Base-by-base conservation (phyloP, 2,329 filamentous ascomycete species). In the Massarina eburnea region DNA sequence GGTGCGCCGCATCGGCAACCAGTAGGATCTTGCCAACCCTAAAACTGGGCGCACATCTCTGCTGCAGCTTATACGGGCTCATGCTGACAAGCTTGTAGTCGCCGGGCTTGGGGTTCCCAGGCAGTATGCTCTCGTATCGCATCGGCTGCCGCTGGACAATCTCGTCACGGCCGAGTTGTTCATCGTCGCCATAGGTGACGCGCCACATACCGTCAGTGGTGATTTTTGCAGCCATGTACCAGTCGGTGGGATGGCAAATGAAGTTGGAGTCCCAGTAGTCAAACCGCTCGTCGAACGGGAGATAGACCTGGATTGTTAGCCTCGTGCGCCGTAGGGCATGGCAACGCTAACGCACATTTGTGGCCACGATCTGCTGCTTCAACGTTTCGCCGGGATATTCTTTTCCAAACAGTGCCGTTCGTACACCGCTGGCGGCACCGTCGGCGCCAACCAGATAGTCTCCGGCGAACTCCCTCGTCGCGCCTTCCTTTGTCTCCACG, bases 211-310 rank as follows among this genome's bases (percentile, higher is more conserved):
- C 81, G 43, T 84, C 80, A 2, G 67, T 69, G 1, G 77, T 81
- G 50, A 86, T 80, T 33, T 73, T 77, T 2, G 82, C 82, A 2
- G 80, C 80, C 81, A 85, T 83, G 70, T 80, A 73, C 64, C 80
- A 85, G 56, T 86, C 73, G 18, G 80, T 76, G 0, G 81, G 82
- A 52, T 86, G 76, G 24, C 84, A 73, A 51, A 83, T 80, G 61
- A 84, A 84, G 60, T 83, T 83, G 10, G 76, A 75, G 52, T 84
- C 80, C 43, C 73, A 66, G 54, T 73, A 83, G 20, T 73, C 76
- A 52, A 75, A 81, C 49, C 77, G 77, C 6, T 74, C 69, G 46
- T 85, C 82, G 52, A 82, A 79, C 10, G 65, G 63, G 48, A 85
- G 83, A 59, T 84, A 84, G 9, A 81, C 79, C 80, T 84, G 30